These are phyloP conservation scores for Aspergillus sp. DNA, from an alignment of 2,329 filamentous ascomycete species.

Conservation along the genomic window DNA sequence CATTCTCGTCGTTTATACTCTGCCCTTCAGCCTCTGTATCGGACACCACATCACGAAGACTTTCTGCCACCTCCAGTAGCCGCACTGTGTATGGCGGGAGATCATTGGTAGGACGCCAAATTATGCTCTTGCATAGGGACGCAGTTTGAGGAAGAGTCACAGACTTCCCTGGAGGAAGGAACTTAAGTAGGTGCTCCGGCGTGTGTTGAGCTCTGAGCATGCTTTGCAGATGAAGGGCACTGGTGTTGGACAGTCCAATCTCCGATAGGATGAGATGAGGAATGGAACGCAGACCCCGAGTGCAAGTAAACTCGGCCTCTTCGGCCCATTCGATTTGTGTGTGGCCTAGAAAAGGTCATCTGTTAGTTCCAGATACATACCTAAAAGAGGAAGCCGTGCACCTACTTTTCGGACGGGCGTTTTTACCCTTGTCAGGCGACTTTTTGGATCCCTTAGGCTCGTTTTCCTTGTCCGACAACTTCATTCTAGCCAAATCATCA, in stretches of 20 bases:
- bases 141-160: slow-evolving; percentile 22
- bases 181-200: slow-evolving; percentile 32
- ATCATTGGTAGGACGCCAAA: slow-evolving; percentile 31
- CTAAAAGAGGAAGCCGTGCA: neutral
- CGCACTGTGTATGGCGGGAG: slow-evolving; percentile 21
- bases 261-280: slow-evolving; percentile 36
- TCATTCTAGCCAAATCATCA: slow-evolving; percentile 13
- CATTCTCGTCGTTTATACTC: slow-evolving; percentile 7
- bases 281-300: slow-evolving; percentile 38
- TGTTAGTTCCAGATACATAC: slow-evolving; percentile 4
- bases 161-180: slow-evolving; percentile 32
- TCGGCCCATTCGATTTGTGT: slow-evolving; percentile 16
- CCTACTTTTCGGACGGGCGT: slow-evolving; percentile 17
- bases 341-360: slow-evolving; percentile 12
- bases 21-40: slow-evolving; percentile 16
- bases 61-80: slow-evolving; percentile 26
- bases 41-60: slow-evolving; percentile 14
- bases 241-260: slow-evolving; percentile 26
- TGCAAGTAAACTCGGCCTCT: slow-evolving; percentile 32
- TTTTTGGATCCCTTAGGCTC: slow-evolving; percentile 18
- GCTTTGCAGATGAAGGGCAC: slow-evolving; percentile 32
- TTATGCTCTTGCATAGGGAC: slow-evolving; percentile 27
- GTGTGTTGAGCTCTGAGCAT: slow-evolving; percentile 33
- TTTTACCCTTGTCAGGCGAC: slow-evolving; percentile 22
- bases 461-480: slow-evolving; percentile 22